A percentile compares a stretch with the other conserved stretches of the same genome.
Conservation (phyloP, 139 green algal species). For the Picochlorum sp. region DNA sequence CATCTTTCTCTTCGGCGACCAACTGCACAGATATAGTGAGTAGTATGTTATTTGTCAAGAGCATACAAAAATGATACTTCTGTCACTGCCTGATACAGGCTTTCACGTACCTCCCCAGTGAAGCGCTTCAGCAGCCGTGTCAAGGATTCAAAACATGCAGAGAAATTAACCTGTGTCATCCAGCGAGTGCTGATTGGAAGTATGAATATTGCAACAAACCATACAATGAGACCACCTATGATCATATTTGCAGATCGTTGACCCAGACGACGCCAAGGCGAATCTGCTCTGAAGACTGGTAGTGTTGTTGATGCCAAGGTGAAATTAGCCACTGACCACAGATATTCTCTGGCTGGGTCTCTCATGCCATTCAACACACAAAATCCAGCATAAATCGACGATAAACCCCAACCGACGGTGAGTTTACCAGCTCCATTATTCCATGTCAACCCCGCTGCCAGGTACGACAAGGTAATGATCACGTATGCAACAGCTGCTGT, state of each 20-base stretch:
- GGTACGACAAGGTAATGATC: not conserved
- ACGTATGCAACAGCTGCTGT: not conserved
- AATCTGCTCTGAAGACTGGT: not conserved
- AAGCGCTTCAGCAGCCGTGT: no score
- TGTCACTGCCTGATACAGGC: no score
- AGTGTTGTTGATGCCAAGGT: not conserved
- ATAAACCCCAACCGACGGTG: not conserved
- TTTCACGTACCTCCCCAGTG: no score
- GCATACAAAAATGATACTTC: no score
- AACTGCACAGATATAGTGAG: no score
- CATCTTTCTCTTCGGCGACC: no score
- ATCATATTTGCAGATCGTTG: not conserved
- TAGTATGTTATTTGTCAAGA: no score
- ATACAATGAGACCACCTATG: not conserved
- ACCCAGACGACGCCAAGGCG: not conserved
- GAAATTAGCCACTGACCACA: not conserved
- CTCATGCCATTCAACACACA: not conserved
- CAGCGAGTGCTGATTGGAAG: not conserved
- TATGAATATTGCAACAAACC: not conserved
- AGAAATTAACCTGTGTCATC: no score
- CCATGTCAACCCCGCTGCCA: not conserved
- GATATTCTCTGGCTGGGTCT: not conserved
- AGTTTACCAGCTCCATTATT: not conserved
- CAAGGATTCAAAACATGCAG: no score
- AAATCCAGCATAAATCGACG: not conserved